Percentiles rank a stretch among this genome's conserved stretches.
Evolutionary conservation across 1,284 basidiomycete genomes (phyloP).

Genomic region (Tranzscheliella williamsii): DNA sequence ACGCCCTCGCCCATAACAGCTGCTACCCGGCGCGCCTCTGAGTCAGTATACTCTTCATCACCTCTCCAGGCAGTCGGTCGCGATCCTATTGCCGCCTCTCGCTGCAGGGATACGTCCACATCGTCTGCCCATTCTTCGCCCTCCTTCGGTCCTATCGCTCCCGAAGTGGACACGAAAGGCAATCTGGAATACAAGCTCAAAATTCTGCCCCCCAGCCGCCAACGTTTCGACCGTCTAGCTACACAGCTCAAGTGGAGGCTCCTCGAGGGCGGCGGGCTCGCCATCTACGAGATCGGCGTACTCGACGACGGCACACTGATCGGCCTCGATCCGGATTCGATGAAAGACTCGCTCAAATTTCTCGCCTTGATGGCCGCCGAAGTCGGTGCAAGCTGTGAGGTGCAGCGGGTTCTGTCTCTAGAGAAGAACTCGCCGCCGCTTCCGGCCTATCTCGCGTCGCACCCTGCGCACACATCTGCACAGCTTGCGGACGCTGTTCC

Average conservation of each 20-base stretch:
- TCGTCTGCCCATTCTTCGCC: conserved; percentile 1
- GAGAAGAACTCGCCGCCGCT: conserved; percentile 10
- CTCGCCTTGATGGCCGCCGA: conserved; percentile 49
- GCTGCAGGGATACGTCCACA: neutral
- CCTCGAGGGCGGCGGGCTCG: conserved; percentile 54
- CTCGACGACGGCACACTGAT: conserved; percentile 57
- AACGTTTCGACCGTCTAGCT: conserved; percentile 56
- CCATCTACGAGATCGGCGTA: conserved; percentile 59
- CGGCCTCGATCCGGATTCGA: conserved; percentile 45
- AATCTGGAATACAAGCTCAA: conserved; percentile 61
- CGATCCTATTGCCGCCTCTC: conserved; percentile 21
- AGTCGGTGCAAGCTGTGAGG: conserved; percentile 37
- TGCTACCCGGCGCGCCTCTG: conserved; percentile 20
- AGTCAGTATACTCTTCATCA: conserved; percentile 21
- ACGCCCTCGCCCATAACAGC: conserved; percentile 1
- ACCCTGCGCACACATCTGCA: too few species aligned
- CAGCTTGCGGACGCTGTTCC: too few species aligned
- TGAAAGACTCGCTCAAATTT: conserved; percentile 50
- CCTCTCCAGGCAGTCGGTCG: conserved; percentile 18
- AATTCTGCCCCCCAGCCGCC: conserved; percentile 50
- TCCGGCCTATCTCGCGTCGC: neutral
- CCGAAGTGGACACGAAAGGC: conserved; percentile 56
- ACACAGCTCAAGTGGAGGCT: conserved; percentile 61
- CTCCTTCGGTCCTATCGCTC: conserved; percentile 39
- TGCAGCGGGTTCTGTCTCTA: conserved; percentile 22